Base-by-base conservation (phyloP, 768 basidiomycete species). In the Macrolepiota fuliginosa region DNA sequence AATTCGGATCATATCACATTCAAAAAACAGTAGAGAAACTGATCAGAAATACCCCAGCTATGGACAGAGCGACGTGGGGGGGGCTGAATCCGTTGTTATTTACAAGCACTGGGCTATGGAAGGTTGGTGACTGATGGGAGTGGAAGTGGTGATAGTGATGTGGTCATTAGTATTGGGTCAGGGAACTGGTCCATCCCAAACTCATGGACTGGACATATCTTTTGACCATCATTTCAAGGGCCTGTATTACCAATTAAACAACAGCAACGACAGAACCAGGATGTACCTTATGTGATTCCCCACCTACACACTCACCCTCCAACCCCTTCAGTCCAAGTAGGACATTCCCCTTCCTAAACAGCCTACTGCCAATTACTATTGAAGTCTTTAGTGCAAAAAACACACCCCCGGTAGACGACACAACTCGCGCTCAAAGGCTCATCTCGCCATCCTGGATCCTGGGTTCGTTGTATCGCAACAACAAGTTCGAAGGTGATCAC, bases 341-440 rank as follows among this genome's bases (percentile, higher is more conserved):
- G 3, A 88, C 89, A 10, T 83, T 86, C 0, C 95, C 94, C 69
- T 96, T 96, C 45, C 96, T 81, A 78, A 98, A 98, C 40, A 98
- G 27, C n/a, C n/a, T n/a, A n/a, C n/a, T n/a, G n/a, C n/a, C n/a
- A n/a, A n/a, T n/a, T n/a, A n/a, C n/a, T n/a, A n/a, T n/a, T n/a
- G n/a, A n/a, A n/a, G n/a, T n/a, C n/a, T n/a, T n/a, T n/a, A n/a
- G n/a, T n/a, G n/a, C n/a, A n/a, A n/a, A n/a, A n/a, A 50, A 73
- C 82, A 66, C 54, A 89, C 88, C 85, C 64, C 88, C 73, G 62
- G 66, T 82, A 10, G 80, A 77, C 25, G 80, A 79, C 77, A 70
- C 97, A 95, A 65, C 92, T 91, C 25, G 95, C 73, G 1, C 67
- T 74, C 9, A 96, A 77, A 12, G 96, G 77, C 54, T 86, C 87